Conservation (phyloP, 202 grass and related monocot species). For the Dendrocalamus latiflorus region DNA sequence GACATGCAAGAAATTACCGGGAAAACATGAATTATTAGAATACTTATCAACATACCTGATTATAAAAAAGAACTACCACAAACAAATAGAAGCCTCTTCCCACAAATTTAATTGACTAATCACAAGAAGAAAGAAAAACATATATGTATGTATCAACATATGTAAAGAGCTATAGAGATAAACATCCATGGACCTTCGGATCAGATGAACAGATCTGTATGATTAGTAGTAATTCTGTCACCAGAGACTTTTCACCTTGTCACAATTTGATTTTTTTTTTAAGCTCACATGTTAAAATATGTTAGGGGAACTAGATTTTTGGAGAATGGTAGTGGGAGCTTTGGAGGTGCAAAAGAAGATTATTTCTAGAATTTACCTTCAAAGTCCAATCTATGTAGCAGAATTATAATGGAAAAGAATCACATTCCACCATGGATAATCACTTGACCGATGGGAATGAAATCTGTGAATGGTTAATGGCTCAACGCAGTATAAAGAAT, state of each 20-base stretch:
- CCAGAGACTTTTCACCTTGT: background rate
- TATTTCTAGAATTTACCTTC: background rate
- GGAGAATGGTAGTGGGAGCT: background rate
- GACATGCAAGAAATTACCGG: background rate
- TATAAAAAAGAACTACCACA: background rate
- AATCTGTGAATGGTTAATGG: background rate
- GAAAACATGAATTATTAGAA: background rate
- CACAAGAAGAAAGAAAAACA: background rate
- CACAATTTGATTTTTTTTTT: background rate
- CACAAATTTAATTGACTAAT: background rate
- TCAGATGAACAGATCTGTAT: background rate
- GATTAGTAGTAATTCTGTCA: background rate
- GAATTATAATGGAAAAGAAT: constrained; percentile 8
- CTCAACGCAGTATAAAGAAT: background rate
- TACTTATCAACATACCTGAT: background rate
- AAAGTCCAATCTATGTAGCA: constrained; percentile 1
- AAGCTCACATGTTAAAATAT: background rate
- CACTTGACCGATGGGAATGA: background rate
- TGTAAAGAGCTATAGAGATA: background rate
- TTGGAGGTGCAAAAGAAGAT: constrained; percentile 8
- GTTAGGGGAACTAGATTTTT: background rate
- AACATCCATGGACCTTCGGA: background rate
- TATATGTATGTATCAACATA: background rate
- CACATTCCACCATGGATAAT: constrained; percentile 25
- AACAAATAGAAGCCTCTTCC: background rate